A percentile compares a stretch with the other conserved stretches of the same genome.
phyloP scores from a whole-genome alignment of 192 early-diverging fungal species.

The Chytriomyces sp. region DNA sequence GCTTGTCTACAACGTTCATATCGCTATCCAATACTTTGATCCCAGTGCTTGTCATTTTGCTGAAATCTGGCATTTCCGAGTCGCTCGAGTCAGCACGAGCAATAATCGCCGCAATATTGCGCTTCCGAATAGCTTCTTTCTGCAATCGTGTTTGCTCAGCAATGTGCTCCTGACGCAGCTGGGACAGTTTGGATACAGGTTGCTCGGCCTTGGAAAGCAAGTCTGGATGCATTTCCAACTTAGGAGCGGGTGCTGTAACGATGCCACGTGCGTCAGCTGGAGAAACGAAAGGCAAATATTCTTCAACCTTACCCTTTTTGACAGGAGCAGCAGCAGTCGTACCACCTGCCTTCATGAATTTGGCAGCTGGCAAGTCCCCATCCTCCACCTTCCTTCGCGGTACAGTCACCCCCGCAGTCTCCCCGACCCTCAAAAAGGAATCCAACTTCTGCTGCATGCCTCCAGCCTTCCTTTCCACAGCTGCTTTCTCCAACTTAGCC shows the following conservation, averaged over 20 bases:
- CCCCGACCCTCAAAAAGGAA: background rate
- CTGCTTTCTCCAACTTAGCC: background rate
- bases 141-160: conserved; percentile 2
- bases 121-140: background rate
- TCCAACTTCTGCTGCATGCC: background rate
- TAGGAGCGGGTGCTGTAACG: background rate
- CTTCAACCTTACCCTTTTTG: background rate
- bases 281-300: background rate
- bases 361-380: background rate
- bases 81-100: conserved; percentile 18
- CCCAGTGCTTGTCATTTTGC: background rate
- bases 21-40: conserved; percentile 24
- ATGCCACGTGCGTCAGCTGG: background rate
- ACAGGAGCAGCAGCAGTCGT: background rate
- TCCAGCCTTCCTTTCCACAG: background rate
- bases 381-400: conserved; percentile 1
- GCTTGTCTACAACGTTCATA: conserved; percentile 4
- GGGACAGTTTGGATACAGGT: conserved; percentile 14
- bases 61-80: background rate
- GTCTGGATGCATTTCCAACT: background rate
- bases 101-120: conserved; percentile 3
- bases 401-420: background rate
- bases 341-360: background rate
- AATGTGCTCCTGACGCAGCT: conserved; percentile 16
- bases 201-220: background rate